Percentiles rank a stretch among this genome's conserved stretches.
Evolutionary conservation across 805 yeast species (phyloP).

Genomic region (Debaryomyces tyrocola): DNA sequence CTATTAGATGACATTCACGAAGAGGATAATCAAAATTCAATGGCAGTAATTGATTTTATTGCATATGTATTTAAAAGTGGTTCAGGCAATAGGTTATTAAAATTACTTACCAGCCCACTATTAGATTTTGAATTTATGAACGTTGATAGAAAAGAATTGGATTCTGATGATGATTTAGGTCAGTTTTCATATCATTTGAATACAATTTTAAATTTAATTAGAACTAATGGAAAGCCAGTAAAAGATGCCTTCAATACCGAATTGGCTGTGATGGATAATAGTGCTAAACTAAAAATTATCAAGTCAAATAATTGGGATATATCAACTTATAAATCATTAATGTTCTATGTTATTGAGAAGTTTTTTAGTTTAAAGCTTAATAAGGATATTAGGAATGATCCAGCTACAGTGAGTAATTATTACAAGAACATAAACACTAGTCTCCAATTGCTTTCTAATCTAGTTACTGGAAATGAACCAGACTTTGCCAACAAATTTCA

Average conservation of each 20-base stretch:
- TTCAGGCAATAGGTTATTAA: constrained; percentile 59
- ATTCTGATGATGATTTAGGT: constrained; percentile 57
- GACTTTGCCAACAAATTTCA: constrained; percentile 49
- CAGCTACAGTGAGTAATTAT: constrained; percentile 14
- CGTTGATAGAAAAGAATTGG: constrained; percentile 21
- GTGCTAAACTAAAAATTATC: constrained; percentile 40
- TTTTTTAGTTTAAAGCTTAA: constrained; percentile 39
- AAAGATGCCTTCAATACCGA: constrained; percentile 56
- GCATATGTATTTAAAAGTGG: constrained; percentile 47
- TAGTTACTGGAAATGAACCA: constrained; percentile 59
- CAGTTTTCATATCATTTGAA: constrained; percentile 62
- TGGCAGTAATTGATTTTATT: constrained; percentile 52
- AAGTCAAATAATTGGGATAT: constrained; percentile 45
- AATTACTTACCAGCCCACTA: constrained; percentile 56
- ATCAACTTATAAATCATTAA: constrained; percentile 63
- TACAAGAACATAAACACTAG: constrained; percentile 34
- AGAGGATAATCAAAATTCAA: constrained; percentile 41
- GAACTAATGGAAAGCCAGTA: constrained; percentile 42
- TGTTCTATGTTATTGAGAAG: constrained; percentile 45
- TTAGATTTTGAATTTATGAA: constrained; percentile 39
- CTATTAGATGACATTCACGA: constrained; percentile 62
- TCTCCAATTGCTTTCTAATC: constrained; percentile 39
- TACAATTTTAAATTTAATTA: constrained; percentile 52
- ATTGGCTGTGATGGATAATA: constrained; percentile 54
- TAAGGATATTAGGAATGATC: constrained; percentile 18